A percentile compares a stretch with the other conserved stretches of the same genome.
These are phyloP conservation scores for Chalciporus piperatus DNA, from an alignment of 768 basidiomycete species.

Conservation along the genomic window DNA sequence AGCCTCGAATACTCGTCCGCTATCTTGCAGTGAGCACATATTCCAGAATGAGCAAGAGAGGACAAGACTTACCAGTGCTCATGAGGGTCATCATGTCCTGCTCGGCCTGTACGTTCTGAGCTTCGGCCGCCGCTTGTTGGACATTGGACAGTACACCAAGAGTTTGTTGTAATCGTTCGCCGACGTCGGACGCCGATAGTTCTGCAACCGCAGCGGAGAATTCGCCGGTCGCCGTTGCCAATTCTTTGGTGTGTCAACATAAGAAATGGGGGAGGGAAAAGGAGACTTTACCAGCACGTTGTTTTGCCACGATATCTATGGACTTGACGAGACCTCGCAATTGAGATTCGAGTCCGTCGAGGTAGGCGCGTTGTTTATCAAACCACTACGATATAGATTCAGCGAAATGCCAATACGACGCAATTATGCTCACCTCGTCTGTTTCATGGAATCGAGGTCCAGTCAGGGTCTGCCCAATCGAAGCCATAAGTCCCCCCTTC, in stretches of 20 bases:
- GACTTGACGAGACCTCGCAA: constrained; percentile 83
- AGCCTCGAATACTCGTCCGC: constrained; percentile 94
- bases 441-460: constrained; percentile 86
- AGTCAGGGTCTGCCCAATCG: constrained; percentile 73
- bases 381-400: constrained; percentile 68
- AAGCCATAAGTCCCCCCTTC: constrained; percentile 79
- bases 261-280: neutral
- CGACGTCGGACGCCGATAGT: constrained; percentile 74
- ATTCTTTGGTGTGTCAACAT: constrained; percentile 42
- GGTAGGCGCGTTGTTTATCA: constrained; percentile 77
- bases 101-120: constrained; percentile 71
- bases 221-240: constrained; percentile 69
- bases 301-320: constrained; percentile 81
- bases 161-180: constrained; percentile 65
- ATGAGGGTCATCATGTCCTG: constrained; percentile 81
- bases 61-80: constrained; percentile 54
- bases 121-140: constrained; percentile 68
- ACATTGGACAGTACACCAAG: constrained; percentile 72
- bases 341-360: constrained; percentile 90
- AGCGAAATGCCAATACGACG: neutral
- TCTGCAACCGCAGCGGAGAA: constrained; percentile 71
- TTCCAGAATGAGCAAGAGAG: neutral
- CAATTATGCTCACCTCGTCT: constrained; percentile 59
- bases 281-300: constrained; percentile 58
- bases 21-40: constrained; percentile 14